Percentiles rank a stretch among this genome's conserved stretches.
These are phyloP conservation scores for Discostella stelligera DNA, from an alignment of 352 stramenopile genomes.

Conservation along the genomic window DNA sequence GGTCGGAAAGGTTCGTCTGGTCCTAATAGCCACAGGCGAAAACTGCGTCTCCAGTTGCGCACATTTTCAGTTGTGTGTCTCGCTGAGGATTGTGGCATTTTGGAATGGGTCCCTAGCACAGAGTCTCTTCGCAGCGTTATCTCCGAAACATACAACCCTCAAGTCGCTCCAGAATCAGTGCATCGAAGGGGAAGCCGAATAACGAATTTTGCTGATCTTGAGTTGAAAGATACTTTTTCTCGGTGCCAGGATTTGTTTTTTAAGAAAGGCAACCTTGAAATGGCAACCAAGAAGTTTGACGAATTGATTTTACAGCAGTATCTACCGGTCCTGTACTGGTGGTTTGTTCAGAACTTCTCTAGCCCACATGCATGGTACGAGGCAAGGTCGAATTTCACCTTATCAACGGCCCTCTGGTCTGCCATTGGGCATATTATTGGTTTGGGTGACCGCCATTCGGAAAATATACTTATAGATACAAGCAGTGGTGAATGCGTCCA, in stretches of 20 bases:
- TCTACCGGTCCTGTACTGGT: conserved; percentile 96
- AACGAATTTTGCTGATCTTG: conserved; percentile 68
- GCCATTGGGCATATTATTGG: conserved; percentile 84
- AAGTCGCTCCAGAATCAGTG: conserved; percentile 53
- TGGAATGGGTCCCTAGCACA: conserved; percentile 99
- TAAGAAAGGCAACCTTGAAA: conserved; percentile 66
- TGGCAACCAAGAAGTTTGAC: conserved; percentile 88
- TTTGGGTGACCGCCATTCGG: conserved; percentile 92
- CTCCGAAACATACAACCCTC: conserved; percentile 77
- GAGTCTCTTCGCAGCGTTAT: conserved; percentile 88
- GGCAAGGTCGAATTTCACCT: conserved; percentile 87
- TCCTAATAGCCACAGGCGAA: conserved; percentile 72
- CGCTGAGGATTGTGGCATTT: conserved; percentile 98
- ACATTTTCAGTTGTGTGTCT: conserved; percentile 99
- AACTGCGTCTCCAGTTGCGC: conserved; percentile 89
- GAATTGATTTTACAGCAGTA: conserved; percentile 88
- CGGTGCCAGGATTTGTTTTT: conserved; percentile 81
- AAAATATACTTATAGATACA: conserved; percentile 99
- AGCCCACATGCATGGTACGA: conserved; percentile 98
- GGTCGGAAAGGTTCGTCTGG: conserved; percentile 53
- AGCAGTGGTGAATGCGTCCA: conserved; percentile 97
- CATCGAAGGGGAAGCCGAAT: conserved; percentile 59
- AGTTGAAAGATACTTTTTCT: conserved; percentile 66
- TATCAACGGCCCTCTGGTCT: conserved; percentile 90
- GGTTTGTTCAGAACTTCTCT: conserved; percentile 97